Evolutionary conservation across 1,284 basidiomycete species (phyloP).

Genomic region (Sporisorium sorghi): DNA sequence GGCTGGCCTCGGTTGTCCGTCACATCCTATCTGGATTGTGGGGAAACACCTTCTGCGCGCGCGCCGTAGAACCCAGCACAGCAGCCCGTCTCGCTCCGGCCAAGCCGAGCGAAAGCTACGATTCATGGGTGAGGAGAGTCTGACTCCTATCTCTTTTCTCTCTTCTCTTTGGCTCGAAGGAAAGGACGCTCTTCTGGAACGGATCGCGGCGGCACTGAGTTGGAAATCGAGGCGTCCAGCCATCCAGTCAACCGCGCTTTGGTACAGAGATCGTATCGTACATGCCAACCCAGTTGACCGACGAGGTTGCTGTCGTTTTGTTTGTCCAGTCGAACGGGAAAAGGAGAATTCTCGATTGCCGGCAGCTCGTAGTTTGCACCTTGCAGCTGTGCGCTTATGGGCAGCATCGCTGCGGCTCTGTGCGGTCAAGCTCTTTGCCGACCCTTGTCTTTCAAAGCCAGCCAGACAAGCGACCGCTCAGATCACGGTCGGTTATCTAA

Average conservation of each 20-base stretch:
- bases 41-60: conserved; percentile 3
- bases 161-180: not conserved
- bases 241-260: not conserved
- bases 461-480: no score
- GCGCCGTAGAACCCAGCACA: not conserved
- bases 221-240: conserved; percentile 1
- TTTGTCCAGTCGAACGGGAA: not conserved
- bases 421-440: no score
- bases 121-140: not conserved
- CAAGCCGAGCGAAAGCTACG: not conserved
- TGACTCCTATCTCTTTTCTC: conserved; percentile 4
- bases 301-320: conserved; percentile 5
- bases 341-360: conserved; percentile 10
- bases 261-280: conserved; percentile 4
- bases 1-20: not conserved
- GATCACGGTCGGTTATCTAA: not conserved
- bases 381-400: conserved; percentile 7
- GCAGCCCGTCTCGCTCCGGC: not conserved
- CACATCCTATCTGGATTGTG: conserved; percentile 6
- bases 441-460: not conserved
- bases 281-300: not conserved
- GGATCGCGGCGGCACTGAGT: conserved; percentile 5
- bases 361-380: conserved; percentile 11
- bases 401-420: no score
- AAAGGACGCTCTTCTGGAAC: not conserved